Evolutionary conservation across 2,329 filamentous ascomycete genomes (phyloP).

Genomic region (Xylariaceae sp.): DNA sequence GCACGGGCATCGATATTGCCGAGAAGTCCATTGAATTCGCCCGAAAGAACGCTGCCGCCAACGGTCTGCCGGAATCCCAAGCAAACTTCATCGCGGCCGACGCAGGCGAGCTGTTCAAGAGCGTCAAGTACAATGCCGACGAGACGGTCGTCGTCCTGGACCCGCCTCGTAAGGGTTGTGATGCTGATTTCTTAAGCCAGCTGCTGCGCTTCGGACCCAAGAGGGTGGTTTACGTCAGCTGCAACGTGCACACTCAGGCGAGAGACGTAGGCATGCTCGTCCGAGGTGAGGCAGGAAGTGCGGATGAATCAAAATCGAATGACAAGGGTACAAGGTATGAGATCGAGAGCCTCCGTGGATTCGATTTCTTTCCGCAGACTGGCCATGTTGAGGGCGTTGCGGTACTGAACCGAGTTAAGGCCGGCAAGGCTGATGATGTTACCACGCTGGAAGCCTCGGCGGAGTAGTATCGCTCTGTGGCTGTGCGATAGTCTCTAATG

Average conservation of each 20-base stretch:
- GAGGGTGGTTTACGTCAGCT: slow-evolving; percentile 91
- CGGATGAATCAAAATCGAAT: slow-evolving; percentile 43
- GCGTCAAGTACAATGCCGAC: slow-evolving; percentile 73
- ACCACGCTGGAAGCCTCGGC: not conserved
- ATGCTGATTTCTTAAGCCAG: slow-evolving; percentile 82
- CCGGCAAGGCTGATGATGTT: slow-evolving; percentile 21
- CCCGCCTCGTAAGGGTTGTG: slow-evolving; percentile 95
- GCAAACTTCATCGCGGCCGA: slow-evolving; percentile 90
- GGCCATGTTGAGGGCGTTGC: slow-evolving; percentile 73
- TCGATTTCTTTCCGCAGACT: slow-evolving; percentile 96
- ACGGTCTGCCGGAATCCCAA: slow-evolving; percentile 70
- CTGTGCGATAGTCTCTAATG: too few relatives aligned
- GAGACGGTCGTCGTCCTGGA: slow-evolving; percentile 95
- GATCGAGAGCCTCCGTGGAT: slow-evolving; percentile 89
- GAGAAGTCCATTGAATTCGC: slow-evolving; percentile 79
- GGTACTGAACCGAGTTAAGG: slow-evolving; percentile 65
- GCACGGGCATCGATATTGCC: slow-evolving; percentile 90
- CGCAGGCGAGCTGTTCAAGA: slow-evolving; percentile 80
- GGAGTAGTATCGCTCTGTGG: not conserved
- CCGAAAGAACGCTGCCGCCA: slow-evolving; percentile 77
- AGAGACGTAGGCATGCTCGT: slow-evolving; percentile 90
- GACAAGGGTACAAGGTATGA: slow-evolving; percentile 64
- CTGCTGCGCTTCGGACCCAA: slow-evolving; percentile 78
- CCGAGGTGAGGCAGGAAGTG: slow-evolving; percentile 62
- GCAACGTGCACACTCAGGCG: slow-evolving; percentile 97